These are phyloP conservation scores for Glycine latifolia DNA, from an alignment of 306 rosid genomes.

Conservation along the genomic window DNA sequence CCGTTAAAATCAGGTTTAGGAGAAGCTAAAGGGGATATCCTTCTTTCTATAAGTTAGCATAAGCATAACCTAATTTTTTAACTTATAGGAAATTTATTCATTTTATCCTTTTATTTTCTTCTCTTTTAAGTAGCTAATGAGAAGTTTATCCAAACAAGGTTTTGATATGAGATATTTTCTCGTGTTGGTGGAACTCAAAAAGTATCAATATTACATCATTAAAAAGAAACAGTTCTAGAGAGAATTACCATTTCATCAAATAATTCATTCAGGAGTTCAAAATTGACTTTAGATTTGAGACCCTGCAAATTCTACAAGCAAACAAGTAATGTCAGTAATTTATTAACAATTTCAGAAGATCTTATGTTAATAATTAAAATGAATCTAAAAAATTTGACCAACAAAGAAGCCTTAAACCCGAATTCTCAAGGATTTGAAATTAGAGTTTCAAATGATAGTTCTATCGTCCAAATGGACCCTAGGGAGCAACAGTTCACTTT, in stretches of 20 bases:
- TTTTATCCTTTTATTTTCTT: neutral
- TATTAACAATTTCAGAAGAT: slow-evolving; percentile 26
- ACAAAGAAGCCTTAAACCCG: neutral
- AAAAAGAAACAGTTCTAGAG: slow-evolving; percentile 37
- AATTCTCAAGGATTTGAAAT: neutral
- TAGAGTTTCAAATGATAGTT: too few relatives aligned
- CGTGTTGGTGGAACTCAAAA: neutral
- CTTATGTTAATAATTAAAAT: slow-evolving; percentile 10
- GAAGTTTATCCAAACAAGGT: neutral
- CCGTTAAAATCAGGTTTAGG: too few relatives aligned
- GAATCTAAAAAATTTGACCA: slow-evolving; percentile 5
- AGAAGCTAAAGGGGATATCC: neutral
- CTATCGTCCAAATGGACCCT: too few relatives aligned
- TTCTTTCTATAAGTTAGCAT: neutral
- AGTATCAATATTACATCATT: neutral
- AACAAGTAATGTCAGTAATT: slow-evolving; percentile 29
- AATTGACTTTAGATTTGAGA: slow-evolving; percentile 72
- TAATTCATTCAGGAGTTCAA: slow-evolving; percentile 59
- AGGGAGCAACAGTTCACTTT: too few relatives aligned
- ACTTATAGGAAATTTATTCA: neutral
- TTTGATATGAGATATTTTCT: neutral
- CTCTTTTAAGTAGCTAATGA: neutral
- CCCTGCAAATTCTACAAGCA: slow-evolving; percentile 59
- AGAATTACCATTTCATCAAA: slow-evolving; percentile 59
- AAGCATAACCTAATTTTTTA: neutral